A percentile compares a stretch with the other conserved stretches of the same genome.
These are phyloP conservation scores for Leccinum pseudoinsigne DNA, from an alignment of 1,284 basidiomycete genomes.

Conservation along the genomic window DNA sequence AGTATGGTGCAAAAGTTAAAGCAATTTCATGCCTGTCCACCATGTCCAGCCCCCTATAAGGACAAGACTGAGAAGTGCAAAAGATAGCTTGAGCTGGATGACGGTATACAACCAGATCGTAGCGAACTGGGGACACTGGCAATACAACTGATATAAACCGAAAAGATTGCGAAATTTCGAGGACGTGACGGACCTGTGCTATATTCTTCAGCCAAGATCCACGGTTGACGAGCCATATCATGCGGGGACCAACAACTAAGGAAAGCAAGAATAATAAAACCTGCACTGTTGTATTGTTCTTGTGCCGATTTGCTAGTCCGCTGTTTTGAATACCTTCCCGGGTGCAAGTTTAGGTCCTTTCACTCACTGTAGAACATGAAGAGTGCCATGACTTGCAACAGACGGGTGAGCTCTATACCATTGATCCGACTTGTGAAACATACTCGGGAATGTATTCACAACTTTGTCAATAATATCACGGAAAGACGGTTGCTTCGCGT, in stretches of 20 bases:
- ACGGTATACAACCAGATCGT: conserved; percentile 76
- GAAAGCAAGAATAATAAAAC: conserved; percentile 57
- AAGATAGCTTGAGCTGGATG: conserved; percentile 61
- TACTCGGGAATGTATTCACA: conserved; percentile 66
- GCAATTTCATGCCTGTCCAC: conserved; percentile 55
- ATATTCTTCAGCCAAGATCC: conserved; percentile 68
- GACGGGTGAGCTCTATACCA: conserved; percentile 7
- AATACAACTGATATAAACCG: conserved; percentile 7
- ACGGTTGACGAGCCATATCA: conserved; percentile 70
- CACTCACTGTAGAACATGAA: conserved; percentile 78
- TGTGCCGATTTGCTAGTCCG: conserved; percentile 60
- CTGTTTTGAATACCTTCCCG: conserved; percentile 5
- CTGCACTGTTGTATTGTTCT: conserved; percentile 52
- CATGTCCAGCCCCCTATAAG: conserved; percentile 55
- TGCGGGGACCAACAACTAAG: conserved; percentile 54
- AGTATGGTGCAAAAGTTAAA: conserved; percentile 24
- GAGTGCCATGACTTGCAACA: conserved; percentile 56
- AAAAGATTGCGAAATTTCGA: background rate
- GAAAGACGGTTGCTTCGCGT: conserved; percentile 55
- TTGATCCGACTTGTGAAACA: conserved; percentile 29
- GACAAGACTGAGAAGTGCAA: conserved; percentile 58
- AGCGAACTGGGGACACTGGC: conserved; percentile 68
- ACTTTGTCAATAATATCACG: conserved; percentile 53
- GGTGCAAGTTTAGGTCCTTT: background rate
- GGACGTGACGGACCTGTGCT: conserved; percentile 53